phyloP scores from a whole-genome alignment of 345 rosid genomes.

The Heritiera fomes region DNA sequence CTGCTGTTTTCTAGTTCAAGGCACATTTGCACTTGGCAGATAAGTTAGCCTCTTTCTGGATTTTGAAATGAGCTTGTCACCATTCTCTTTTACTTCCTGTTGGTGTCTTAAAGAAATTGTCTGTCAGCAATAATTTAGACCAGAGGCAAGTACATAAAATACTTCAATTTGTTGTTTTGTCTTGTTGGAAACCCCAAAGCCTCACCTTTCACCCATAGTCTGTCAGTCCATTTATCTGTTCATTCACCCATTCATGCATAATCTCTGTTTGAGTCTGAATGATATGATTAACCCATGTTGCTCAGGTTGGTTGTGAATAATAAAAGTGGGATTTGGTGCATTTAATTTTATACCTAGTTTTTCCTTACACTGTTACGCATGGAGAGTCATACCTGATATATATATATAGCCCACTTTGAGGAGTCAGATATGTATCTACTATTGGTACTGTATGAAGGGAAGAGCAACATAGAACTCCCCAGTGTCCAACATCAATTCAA shows the following conservation, averaged over 20 bases:
- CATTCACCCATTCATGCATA: not conserved
- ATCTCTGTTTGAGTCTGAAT: not conserved
- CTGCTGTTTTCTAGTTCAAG: slow-evolving; percentile 11
- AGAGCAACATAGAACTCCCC: not conserved
- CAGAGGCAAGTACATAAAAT: not conserved
- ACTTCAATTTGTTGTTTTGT: too few species aligned
- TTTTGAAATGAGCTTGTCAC: not conserved
- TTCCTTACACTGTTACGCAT: not conserved
- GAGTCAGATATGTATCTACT: not conserved
- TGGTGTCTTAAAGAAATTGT: not conserved
- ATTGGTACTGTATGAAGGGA: not conserved
- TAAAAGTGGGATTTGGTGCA: not conserved
- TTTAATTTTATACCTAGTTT: slow-evolving; percentile 3
- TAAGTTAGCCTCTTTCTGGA: not conserved
- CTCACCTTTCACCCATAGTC: too few species aligned
- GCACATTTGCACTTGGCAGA: not conserved
- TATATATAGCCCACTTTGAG: not conserved
- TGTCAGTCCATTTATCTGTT: not conserved
- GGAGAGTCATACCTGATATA: not conserved
- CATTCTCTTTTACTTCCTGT: not conserved
- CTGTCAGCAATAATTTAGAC: not conserved
- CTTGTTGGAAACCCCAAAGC: too few species aligned
- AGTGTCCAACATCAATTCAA: not conserved
- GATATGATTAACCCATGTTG: not conserved
- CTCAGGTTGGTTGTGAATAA: not conserved